These are phyloP conservation scores for Oryza nivara DNA, from an alignment of 176 grass and related monocot species.

Conservation along the genomic window DNA sequence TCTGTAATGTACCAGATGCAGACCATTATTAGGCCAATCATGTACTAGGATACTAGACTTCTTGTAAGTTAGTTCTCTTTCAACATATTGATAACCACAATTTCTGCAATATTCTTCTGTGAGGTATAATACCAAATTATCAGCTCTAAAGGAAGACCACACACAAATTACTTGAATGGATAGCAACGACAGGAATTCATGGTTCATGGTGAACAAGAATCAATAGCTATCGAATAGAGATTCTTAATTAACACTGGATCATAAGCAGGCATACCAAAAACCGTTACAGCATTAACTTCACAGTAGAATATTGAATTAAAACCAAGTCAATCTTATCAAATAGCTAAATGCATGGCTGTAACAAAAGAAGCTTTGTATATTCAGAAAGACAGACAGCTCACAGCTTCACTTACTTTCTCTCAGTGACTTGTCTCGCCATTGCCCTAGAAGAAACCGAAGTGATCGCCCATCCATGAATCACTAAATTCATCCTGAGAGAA, in stretches of 20 bases:
- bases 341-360: conserved; percentile 19
- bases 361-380: background rate
- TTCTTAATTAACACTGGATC: background rate
- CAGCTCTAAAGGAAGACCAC: background rate
- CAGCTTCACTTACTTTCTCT: conserved; percentile 46
- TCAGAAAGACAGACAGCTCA: conserved; percentile 16
- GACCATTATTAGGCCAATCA: background rate
- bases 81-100: background rate
- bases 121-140: background rate
- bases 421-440: conserved; percentile 16
- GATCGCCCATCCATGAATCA: conserved; percentile 15
- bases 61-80: conserved; percentile 3
- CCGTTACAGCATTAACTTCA: conserved; percentile 28
- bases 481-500: conserved; percentile 39
- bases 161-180: conserved; percentile 11
- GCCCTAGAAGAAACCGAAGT: conserved; percentile 25
- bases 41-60: background rate
- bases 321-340: conserved; percentile 19
- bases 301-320: conserved; percentile 14
- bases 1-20: conserved; percentile 19
- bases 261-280: conserved; percentile 20
- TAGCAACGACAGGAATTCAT: background rate
- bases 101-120: conserved; percentile 4
- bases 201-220: conserved; percentile 11
- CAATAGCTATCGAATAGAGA: conserved; percentile 24